phyloP scores from a whole-genome alignment of 1,284 basidiomycete species.

The Phaffia rhodozyma region DNA sequence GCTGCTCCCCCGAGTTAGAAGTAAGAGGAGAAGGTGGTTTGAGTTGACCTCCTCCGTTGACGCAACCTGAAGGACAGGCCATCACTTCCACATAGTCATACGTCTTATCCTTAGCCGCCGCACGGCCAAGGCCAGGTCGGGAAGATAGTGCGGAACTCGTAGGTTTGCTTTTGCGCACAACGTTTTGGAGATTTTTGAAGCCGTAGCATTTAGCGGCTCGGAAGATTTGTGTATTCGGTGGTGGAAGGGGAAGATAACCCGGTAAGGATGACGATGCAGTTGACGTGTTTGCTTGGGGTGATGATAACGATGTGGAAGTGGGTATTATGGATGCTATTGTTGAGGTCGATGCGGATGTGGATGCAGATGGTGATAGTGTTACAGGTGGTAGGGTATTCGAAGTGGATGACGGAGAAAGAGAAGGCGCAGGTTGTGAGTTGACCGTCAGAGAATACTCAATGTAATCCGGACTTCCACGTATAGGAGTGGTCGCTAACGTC shows the following conservation, averaged over 20 bases:
- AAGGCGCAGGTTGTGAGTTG: slow-evolving; percentile 9
- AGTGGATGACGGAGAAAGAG: not conserved
- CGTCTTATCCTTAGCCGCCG: slow-evolving; percentile 32
- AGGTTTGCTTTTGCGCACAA: slow-evolving; percentile 57
- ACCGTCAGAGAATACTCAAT: slow-evolving; percentile 48
- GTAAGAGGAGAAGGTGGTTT: slow-evolving; percentile 39
- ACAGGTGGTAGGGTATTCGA: not conserved
- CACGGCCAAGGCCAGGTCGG: slow-evolving; percentile 30
- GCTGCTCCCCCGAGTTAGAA: slow-evolving; percentile 2
- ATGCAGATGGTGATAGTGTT: not conserved
- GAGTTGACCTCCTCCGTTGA: slow-evolving; percentile 93
- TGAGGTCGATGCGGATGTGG: too few species aligned
- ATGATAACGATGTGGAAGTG: not conserved
- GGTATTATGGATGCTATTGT: not conserved
- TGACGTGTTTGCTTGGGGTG: not conserved
- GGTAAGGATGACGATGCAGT: not conserved
- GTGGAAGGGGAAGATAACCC: slow-evolving; percentile 19
- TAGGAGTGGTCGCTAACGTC: slow-evolving; percentile 46
- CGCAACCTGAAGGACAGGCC: slow-evolving; percentile 96
- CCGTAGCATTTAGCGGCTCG: slow-evolving; percentile 92
- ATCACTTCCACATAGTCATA: slow-evolving; percentile 99
- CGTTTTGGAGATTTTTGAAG: slow-evolving; percentile 93
- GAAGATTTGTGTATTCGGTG: slow-evolving; percentile 48
- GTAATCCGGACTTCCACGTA: slow-evolving; percentile 51
- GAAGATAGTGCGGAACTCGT: not conserved